Conservation (phyloP, 2,329 filamentous ascomycete genomes). For the Diaporthe aspalathi region DNA sequence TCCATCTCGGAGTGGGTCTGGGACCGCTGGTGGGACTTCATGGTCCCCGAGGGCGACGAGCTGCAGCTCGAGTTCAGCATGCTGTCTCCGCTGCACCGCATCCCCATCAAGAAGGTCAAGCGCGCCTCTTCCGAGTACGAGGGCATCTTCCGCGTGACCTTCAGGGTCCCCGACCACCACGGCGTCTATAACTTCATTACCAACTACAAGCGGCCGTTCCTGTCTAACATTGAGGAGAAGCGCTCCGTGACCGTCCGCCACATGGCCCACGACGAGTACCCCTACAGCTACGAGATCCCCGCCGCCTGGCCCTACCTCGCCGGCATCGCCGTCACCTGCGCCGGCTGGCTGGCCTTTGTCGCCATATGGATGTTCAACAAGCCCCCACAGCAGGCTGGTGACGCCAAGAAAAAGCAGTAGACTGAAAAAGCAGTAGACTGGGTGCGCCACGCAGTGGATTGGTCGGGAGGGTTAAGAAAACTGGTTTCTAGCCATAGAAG, state of each 20-base stretch:
- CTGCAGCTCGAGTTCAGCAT: slow-evolving; percentile 98
- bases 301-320: slow-evolving; percentile 95
- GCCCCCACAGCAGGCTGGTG: slow-evolving; percentile 52
- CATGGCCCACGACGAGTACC: slow-evolving; percentile 97
- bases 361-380: slow-evolving; percentile 85
- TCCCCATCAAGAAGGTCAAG: slow-evolving; percentile 68
- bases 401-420: slow-evolving; percentile 62
- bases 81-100: slow-evolving; percentile 96
- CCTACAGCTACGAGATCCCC: slow-evolving; percentile 87
- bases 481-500: slow-evolving; percentile 11
- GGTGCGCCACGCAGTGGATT: not conserved
- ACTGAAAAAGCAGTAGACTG: slow-evolving; percentile 57
- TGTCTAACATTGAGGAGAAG: slow-evolving; percentile 93
- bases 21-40: slow-evolving; percentile 81
- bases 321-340: slow-evolving; percentile 85
- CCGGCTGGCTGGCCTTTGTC: slow-evolving; percentile 87
- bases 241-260: slow-evolving; percentile 93
- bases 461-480: not conserved
- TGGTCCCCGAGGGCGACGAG: slow-evolving; percentile 74
- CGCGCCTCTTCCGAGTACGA: slow-evolving; percentile 73
- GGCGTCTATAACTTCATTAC: slow-evolving; percentile 99
- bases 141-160: slow-evolving; percentile 75
- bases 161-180: slow-evolving; percentile 93
- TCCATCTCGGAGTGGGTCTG: slow-evolving; percentile 87
- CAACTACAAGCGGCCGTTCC: slow-evolving; percentile 96